Conservation (phyloP, 345 rosid species). For the Pugionium dolabratum region DNA sequence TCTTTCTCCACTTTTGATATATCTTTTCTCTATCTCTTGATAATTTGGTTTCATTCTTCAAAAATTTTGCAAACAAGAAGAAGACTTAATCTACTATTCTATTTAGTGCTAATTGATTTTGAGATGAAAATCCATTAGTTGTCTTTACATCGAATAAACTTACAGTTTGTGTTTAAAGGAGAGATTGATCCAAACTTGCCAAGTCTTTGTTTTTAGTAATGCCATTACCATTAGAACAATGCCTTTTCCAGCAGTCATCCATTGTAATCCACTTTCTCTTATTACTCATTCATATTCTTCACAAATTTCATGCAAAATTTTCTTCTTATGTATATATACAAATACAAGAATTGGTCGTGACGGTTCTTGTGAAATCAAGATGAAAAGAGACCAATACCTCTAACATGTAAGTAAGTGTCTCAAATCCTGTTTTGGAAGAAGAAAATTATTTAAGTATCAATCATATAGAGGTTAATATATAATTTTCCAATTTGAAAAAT, state of each 20-base stretch:
- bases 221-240: slow-evolving; percentile 46
- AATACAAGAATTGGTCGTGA: not conserved
- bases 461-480: too few relatives aligned
- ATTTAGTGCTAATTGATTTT: slow-evolving; percentile 5
- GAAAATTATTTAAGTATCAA: not conserved
- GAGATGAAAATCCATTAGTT: not conserved
- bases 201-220: slow-evolving; percentile 79
- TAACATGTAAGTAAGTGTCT: slow-evolving; percentile 92
- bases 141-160: slow-evolving; percentile 11
- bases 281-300: slow-evolving; percentile 87
- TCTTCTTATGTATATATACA: slow-evolving; percentile 50
- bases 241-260: slow-evolving; percentile 99
- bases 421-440: slow-evolving; percentile 66
- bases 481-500: too few relatives aligned
- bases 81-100: not conserved
- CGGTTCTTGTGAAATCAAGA: not conserved
- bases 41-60: slow-evolving; percentile 81
- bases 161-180: slow-evolving; percentile 80
- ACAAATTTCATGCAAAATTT: slow-evolving; percentile 72
- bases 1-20: slow-evolving; percentile 60
- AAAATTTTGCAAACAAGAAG: slow-evolving; percentile 3
- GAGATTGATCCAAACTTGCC: slow-evolving; percentile 86
- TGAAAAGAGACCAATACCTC: slow-evolving; percentile 51
- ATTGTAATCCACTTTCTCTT: slow-evolving; percentile 78
- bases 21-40: slow-evolving; percentile 70